Conservation (phyloP, 1,284 basidiomycete species). For the Heterobasidion annosum region DNA sequence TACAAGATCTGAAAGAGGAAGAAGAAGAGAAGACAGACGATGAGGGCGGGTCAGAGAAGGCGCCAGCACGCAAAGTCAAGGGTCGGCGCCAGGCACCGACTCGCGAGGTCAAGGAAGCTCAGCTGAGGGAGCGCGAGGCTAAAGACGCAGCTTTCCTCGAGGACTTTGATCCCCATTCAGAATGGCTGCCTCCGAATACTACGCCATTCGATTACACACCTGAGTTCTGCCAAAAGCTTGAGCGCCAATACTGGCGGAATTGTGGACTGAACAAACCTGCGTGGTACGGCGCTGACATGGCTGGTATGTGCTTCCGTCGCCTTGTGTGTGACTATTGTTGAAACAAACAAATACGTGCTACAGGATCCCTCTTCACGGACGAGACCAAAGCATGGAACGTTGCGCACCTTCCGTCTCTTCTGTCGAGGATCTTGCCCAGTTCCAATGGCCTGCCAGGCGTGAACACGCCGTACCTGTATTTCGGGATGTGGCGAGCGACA, state of each 20-base stretch:
- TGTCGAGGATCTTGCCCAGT: conserved; percentile 71
- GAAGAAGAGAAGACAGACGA: conserved; percentile 23
- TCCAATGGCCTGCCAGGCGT: conserved; percentile 84
- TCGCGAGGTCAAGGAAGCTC: conserved; percentile 43
- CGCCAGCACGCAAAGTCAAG: conserved; percentile 30
- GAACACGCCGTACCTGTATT: conserved; percentile 96
- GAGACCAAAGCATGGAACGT: conserved; percentile 89
- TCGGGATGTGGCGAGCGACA: conserved; percentile 98
- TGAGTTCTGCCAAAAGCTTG: conserved; percentile 82
- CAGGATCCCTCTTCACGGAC: conserved; percentile 82
- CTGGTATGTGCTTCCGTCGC: conserved; percentile 42
- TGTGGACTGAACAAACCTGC: conserved; percentile 81
- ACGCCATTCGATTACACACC: conserved; percentile 69
- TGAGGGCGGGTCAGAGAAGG: conserved; percentile 21
- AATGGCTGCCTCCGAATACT: conserved; percentile 76
- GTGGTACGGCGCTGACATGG: conserved; percentile 96
- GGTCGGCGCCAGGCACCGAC: conserved; percentile 34
- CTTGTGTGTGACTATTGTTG: neutral
- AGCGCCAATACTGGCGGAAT: conserved; percentile 89
- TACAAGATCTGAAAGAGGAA: conserved; percentile 17
- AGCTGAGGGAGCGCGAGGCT: conserved; percentile 39
- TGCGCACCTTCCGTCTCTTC: conserved; percentile 78
- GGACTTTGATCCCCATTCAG: conserved; percentile 56
- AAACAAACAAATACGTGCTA: neutral
- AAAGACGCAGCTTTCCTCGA: conserved; percentile 61